Evolutionary conservation across 805 yeast genomes (phyloP).

Genomic region (Lipomyces yamadae): DNA sequence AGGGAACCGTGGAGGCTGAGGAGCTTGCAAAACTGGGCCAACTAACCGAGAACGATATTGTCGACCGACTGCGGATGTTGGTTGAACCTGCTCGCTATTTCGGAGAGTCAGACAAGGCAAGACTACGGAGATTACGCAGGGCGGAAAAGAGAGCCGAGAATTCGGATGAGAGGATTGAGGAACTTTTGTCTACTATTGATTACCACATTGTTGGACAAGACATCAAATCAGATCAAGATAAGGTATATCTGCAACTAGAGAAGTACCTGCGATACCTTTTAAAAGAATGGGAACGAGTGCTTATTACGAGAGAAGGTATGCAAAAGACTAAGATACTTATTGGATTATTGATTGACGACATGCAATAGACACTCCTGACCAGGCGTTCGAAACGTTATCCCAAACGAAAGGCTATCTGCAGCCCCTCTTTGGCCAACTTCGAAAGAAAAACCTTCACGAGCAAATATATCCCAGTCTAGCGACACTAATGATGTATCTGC

Average conservation of each 20-base stretch:
- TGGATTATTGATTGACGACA: background rate
- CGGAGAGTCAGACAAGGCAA: constrained; percentile 39
- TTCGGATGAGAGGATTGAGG: constrained; percentile 36
- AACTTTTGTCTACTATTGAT: constrained; percentile 42
- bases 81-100: constrained; percentile 39
- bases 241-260: constrained; percentile 52
- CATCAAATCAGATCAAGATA: constrained; percentile 44
- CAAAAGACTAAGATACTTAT: background rate
- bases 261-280: constrained; percentile 55
- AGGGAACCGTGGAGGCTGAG: background rate
- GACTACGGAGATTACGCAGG: constrained; percentile 36
- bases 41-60: constrained; percentile 43
- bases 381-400: constrained; percentile 44
- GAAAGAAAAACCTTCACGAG: constrained; percentile 49
- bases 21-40: background rate
- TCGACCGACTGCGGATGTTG: constrained; percentile 39
- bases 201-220: constrained; percentile 44
- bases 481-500: constrained; percentile 66
- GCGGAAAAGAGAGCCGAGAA: constrained; percentile 35
- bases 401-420: constrained; percentile 58
- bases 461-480: constrained; percentile 60
- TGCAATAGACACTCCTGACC: constrained; percentile 32
- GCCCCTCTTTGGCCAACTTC: constrained; percentile 60
- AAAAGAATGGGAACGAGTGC: constrained; percentile 51
- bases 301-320: constrained; percentile 46